A percentile compares a stretch with the other conserved stretches of the same genome.
phyloP scores from a whole-genome alignment of 192 early-diverging fungal species.

The Radiomyces spectabilis region DNA sequence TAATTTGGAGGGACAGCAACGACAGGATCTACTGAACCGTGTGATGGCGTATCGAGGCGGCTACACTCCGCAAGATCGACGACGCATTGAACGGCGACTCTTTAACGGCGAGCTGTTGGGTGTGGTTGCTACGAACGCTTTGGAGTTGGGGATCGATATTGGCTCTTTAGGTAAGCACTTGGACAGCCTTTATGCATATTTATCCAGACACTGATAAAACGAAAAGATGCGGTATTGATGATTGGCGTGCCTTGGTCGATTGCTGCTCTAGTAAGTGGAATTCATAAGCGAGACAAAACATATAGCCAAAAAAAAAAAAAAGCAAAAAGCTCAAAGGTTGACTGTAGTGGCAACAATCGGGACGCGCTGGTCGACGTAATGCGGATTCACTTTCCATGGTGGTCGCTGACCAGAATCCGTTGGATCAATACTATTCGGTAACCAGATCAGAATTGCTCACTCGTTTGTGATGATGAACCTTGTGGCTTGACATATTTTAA shows the following conservation, averaged over 20 bases:
- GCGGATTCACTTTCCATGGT: slow-evolving; percentile 55
- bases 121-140: slow-evolving; percentile 70
- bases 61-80: slow-evolving; percentile 57
- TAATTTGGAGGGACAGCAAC: slow-evolving; percentile 11
- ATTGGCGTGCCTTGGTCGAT: slow-evolving; percentile 58
- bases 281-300: too few relatives aligned
- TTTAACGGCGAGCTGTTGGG: slow-evolving; percentile 56
- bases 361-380: slow-evolving; percentile 62
- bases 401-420: slow-evolving; percentile 37
- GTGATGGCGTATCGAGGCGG: slow-evolving; percentile 75
- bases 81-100: slow-evolving; percentile 61
- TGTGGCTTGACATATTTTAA: too few relatives aligned
- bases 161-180: slow-evolving; percentile 35
- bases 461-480: too few relatives aligned
- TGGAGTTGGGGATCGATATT: slow-evolving; percentile 82
- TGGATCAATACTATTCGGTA: slow-evolving; percentile 50
- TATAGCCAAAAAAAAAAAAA: too few relatives aligned
- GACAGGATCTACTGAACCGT: slow-evolving; percentile 3
- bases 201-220: background rate
- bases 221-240: slow-evolving; percentile 64
- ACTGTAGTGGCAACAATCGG: slow-evolving; percentile 64
- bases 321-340: background rate
- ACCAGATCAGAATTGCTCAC: too few relatives aligned
- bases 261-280: slow-evolving; percentile 24
- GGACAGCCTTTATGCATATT: background rate